These are phyloP conservation scores for Metschnikowia noctiluminum DNA, from an alignment of 805 yeast species.

Conservation along the genomic window DNA sequence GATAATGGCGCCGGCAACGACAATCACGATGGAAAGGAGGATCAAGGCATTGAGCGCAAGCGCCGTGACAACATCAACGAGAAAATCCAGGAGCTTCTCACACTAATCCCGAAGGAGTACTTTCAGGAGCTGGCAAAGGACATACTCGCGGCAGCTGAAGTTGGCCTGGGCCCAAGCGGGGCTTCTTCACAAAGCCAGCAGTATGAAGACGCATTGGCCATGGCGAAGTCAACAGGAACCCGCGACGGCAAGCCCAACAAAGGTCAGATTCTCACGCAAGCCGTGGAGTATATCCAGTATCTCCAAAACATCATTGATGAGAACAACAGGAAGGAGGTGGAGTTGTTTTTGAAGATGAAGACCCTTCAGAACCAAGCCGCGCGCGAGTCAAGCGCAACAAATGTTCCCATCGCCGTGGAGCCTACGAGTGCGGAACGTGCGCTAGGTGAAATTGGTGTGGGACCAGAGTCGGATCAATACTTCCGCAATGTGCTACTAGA, in stretches of 20 bases:
- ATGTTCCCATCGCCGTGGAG: constrained; percentile 39
- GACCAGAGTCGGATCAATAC: constrained; percentile 57
- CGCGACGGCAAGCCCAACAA: constrained; percentile 83
- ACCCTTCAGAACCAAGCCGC: constrained; percentile 40
- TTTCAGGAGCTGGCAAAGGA: constrained; percentile 35
- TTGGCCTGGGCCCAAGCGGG: neutral
- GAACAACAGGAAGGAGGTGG: constrained; percentile 76
- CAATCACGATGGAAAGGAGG: constrained; percentile 23
- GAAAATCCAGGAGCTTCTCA: constrained; percentile 41
- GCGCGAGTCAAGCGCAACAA: constrained; percentile 20
- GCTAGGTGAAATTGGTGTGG: constrained; percentile 76
- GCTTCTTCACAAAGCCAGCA: neutral
- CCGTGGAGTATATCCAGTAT: constrained; percentile 66
- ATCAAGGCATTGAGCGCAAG: constrained; percentile 39
- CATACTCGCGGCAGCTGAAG: constrained; percentile 1
- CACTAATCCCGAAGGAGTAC: constrained; percentile 35
- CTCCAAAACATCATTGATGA: constrained; percentile 73
- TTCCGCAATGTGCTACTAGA: constrained; percentile 18
- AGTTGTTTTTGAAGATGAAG: constrained; percentile 57
- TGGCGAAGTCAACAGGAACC: constrained; percentile 45
- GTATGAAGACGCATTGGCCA: constrained; percentile 7
- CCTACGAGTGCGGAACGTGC: constrained; percentile 79
- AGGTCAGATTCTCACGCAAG: constrained; percentile 73
- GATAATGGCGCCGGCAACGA: constrained; percentile 21
- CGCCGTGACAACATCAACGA: constrained; percentile 44